phyloP scores from a whole-genome alignment of 1,284 basidiomycete genomes.

The Ceratobasidium sp. region DNA sequence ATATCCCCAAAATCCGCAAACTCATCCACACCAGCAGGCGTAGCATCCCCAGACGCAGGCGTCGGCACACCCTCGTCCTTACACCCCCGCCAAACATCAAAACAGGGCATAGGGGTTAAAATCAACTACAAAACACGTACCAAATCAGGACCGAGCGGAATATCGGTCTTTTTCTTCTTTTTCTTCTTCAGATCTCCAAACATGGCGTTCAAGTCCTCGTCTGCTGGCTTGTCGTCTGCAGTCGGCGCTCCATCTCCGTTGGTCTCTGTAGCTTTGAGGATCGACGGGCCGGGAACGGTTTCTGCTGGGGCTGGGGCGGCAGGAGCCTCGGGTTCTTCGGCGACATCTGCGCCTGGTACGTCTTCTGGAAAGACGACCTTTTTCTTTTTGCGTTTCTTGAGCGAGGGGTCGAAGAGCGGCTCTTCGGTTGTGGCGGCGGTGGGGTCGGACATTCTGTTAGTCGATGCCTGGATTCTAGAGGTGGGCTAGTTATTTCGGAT shows the following conservation, averaged over 20 bases:
- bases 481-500: not conserved
- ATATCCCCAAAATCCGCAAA: conserved; percentile 84
- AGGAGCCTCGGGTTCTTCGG: conserved; percentile 52
- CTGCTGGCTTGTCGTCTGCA: conserved; percentile 59
- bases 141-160: conserved; percentile 84
- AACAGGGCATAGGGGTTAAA: not conserved
- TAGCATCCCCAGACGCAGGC: conserved; percentile 47
- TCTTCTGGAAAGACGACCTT: conserved; percentile 88
- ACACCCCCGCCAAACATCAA: conserved; percentile 22
- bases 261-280: conserved; percentile 61
- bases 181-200: conserved; percentile 93
- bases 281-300: conserved; percentile 71
- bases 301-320: conserved; percentile 56
- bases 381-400: conserved; percentile 80
- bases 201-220: conserved; percentile 82
- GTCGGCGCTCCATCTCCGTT: not conserved
- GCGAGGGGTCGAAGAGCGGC: conserved; percentile 81
- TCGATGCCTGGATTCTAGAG: too few relatives aligned
- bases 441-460: conserved; percentile 21
- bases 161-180: conserved; percentile 87
- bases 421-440: conserved; percentile 61
- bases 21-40: conserved; percentile 57
- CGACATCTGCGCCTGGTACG: conserved; percentile 81
- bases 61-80: conserved; percentile 54
- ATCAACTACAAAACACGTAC: conserved; percentile 59